Conservation (phyloP, 306 rosid species). For the Gleditsia sinensis region DNA sequence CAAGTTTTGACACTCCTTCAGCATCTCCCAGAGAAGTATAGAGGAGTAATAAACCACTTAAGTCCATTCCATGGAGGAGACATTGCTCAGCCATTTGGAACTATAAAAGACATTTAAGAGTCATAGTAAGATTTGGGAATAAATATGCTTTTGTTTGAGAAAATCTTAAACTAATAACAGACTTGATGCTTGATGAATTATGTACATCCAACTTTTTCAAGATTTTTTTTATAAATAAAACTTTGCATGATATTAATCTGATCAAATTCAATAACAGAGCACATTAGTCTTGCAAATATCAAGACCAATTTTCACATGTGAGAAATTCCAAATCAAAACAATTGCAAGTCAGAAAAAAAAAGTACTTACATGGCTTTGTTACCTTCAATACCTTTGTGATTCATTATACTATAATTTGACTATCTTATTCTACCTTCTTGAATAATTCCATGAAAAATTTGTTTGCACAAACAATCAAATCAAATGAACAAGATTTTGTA, state of each 20-base stretch:
- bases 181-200: no score
- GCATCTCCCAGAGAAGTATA: constrained; percentile 74
- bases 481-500: background rate
- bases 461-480: no score
- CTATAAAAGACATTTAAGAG: constrained; percentile 35
- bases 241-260: no score
- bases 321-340: background rate
- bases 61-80: constrained; percentile 60
- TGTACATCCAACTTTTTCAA: background rate
- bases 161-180: background rate
- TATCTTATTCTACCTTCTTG: no score
- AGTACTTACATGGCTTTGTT: background rate
- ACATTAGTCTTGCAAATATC: background rate
- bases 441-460: no score
- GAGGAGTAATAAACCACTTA: constrained; percentile 65
- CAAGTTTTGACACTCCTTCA: constrained; percentile 62
- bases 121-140: background rate
- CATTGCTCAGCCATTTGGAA: constrained; percentile 74
- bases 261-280: background rate
- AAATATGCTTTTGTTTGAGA: background rate
- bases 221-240: no score
- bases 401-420: no score
- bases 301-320: background rate
- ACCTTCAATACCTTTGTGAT: no score
- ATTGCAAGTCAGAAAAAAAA: background rate